Percentiles rank a stretch among this genome's conserved stretches.
Evolutionary conservation across 108 stramenopile genomes (phyloP).

Genomic region (Seminavis robusta): DNA sequence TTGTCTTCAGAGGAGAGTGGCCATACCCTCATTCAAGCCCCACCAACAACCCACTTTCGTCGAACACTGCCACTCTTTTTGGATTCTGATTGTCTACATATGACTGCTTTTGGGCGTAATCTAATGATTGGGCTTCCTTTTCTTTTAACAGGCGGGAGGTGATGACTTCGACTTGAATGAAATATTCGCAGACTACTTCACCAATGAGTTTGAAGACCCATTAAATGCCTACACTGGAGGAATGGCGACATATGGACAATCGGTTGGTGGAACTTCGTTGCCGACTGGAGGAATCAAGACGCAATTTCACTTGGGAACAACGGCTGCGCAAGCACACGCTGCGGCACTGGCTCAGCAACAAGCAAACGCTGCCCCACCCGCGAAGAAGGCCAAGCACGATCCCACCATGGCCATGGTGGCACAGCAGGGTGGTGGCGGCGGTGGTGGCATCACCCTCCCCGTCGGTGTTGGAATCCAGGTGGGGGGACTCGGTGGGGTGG

Average conservation of each 20-base stretch:
- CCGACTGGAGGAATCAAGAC: slow-evolving; percentile 67
- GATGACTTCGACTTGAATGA: slow-evolving; percentile 71
- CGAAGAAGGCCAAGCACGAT: slow-evolving; percentile 25
- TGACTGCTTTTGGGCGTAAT: too few relatives aligned
- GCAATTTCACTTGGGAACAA: slow-evolving; percentile 39
- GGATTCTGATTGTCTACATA: too few relatives aligned
- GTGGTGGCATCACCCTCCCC: slow-evolving; percentile 40
- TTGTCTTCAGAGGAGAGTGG: too few relatives aligned
- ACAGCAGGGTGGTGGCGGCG: background rate
- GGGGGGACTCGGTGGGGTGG: slow-evolving; percentile 53
- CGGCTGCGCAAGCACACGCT: slow-evolving; percentile 11
- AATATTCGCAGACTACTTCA: slow-evolving; percentile 67
- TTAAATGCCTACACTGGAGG: slow-evolving; percentile 50
- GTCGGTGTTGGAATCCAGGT: slow-evolving; percentile 64
- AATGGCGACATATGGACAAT: slow-evolving; percentile 40
- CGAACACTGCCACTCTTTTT: too few relatives aligned
- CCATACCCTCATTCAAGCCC: too few relatives aligned
- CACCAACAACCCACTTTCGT: too few relatives aligned
- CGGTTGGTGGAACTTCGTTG: slow-evolving; percentile 4
- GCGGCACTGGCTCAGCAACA: slow-evolving; percentile 2
- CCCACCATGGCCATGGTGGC: background rate
- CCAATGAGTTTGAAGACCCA: slow-evolving; percentile 56
- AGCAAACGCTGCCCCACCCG: background rate
- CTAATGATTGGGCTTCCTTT: too few relatives aligned
- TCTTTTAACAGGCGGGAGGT: too few relatives aligned